A percentile compares a stretch with the other conserved stretches of the same genome.
These are phyloP conservation scores for Amesomyces nigricolor DNA, from an alignment of 2,329 filamentous ascomycete species.

Conservation along the genomic window DNA sequence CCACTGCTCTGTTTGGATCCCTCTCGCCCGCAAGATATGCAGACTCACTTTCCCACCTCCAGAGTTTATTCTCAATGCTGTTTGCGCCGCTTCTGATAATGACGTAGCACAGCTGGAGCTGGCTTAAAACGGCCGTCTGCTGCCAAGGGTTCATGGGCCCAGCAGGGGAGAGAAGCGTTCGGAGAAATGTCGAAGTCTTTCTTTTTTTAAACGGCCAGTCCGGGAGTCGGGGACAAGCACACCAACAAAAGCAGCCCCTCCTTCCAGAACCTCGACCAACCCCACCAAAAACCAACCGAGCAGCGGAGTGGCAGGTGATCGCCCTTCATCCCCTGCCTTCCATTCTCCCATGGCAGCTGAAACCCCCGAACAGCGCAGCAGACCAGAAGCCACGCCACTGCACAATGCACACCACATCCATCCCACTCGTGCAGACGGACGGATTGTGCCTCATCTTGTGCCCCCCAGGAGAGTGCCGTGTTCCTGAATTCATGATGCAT, in stretches of 20 bases:
- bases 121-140: neutral
- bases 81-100: neutral
- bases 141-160: neutral
- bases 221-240: neutral
- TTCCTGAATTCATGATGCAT: neutral
- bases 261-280: too few species aligned
- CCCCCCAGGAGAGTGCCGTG: neutral
- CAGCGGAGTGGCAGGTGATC: too few species aligned
- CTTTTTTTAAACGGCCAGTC: slow-evolving; percentile 15
- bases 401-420: too few species aligned
- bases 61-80: neutral
- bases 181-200: slow-evolving; percentile 7
- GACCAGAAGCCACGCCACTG: too few species aligned
- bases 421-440: too few species aligned
- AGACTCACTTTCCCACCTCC: too few species aligned
- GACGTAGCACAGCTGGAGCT: neutral
- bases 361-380: too few species aligned
- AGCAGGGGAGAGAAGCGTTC: neutral
- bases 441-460: neutral
- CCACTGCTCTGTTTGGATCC: neutral
- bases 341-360: too few species aligned
- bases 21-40: too few species aligned
- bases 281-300: too few species aligned
- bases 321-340: too few species aligned
- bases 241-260: neutral